Conservation (phyloP, 192 early-diverging fungal genomes). For the Helicostylum pulchrum region DNA sequence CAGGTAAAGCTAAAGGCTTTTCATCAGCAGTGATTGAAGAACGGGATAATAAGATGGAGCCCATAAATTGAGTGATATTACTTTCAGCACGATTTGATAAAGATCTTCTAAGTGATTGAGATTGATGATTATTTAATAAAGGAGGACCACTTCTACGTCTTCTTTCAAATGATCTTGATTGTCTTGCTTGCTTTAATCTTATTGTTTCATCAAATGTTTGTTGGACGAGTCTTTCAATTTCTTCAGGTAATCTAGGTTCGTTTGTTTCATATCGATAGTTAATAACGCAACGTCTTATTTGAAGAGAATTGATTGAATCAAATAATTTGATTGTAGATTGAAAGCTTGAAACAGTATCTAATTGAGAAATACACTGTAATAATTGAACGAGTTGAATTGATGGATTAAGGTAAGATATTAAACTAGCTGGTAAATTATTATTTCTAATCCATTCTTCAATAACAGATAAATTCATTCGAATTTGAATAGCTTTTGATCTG, state of each 20-base stretch:
- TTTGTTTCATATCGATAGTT: constrained; percentile 88
- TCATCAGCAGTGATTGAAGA: not conserved
- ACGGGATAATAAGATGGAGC: constrained; percentile 6
- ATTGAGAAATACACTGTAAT: constrained; percentile 71
- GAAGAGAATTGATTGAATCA: constrained; percentile 63
- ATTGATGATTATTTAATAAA: constrained; percentile 8
- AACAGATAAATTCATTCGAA: constrained; percentile 77
- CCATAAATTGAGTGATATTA: constrained; percentile 33
- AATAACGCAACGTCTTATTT: constrained; percentile 71
- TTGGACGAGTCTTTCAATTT: constrained; percentile 73
- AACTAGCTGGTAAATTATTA: constrained; percentile 41
- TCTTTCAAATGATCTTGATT: constrained; percentile 16
- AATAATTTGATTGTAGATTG: constrained; percentile 69
- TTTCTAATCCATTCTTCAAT: constrained; percentile 84
- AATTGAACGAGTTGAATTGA: constrained; percentile 79
- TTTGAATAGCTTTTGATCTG: constrained; percentile 78
- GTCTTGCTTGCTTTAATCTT: constrained; percentile 22
- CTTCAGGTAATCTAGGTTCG: constrained; percentile 67
- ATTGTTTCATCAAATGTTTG: constrained; percentile 67
- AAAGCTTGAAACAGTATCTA: constrained; percentile 67
- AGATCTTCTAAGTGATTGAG: constrained; percentile 5
- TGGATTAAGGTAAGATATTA: constrained; percentile 57
- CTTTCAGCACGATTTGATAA: constrained; percentile 21
- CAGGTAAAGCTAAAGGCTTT: not conserved
- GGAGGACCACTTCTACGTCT: constrained; percentile 10